A percentile compares a stretch with the other conserved stretches of the same genome.
Evolutionary conservation across 441 rosid genomes (phyloP).

Genomic region (Eruca vesicaria): DNA sequence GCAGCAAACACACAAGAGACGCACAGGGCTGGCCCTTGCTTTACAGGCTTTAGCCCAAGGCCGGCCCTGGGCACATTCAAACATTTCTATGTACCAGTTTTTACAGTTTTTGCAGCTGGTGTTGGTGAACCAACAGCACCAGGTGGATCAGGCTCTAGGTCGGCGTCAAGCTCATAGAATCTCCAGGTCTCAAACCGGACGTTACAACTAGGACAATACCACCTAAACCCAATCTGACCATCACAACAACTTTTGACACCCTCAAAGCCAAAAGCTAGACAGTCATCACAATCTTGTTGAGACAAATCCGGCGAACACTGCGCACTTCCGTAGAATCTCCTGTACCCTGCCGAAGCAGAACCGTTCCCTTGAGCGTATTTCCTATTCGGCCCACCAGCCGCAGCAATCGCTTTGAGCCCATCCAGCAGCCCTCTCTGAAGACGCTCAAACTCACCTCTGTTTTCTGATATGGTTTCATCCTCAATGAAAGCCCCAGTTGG

Average conservation of each 20-base stretch:
- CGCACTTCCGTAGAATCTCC: constrained; percentile 35
- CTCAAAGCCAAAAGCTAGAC: constrained; percentile 21
- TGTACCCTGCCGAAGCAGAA: neutral
- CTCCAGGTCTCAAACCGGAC: constrained; percentile 33
- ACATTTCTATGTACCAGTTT: neutral
- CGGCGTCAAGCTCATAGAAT: constrained; percentile 27
- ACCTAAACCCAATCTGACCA: constrained; percentile 33
- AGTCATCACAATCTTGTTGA: constrained; percentile 26
- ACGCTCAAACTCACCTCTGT: constrained; percentile 20
- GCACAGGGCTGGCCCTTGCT: too few relatives aligned
- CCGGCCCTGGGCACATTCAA: too few relatives aligned
- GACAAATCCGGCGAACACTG: constrained; percentile 52
- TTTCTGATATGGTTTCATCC: neutral
- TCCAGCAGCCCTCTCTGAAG: constrained; percentile 14
- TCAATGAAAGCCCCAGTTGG: neutral
- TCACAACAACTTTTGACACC: constrained; percentile 19
- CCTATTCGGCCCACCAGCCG: constrained; percentile 32
- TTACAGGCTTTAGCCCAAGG: too few relatives aligned
- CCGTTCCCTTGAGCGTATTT: constrained; percentile 38
- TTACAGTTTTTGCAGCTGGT: constrained; percentile 1
- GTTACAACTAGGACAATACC: constrained; percentile 44
- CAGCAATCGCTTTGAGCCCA: constrained; percentile 19
- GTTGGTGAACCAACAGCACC: too few relatives aligned
- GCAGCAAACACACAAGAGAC: too few relatives aligned
- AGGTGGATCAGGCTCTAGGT: constrained; percentile 22